These are phyloP conservation scores for Lachancea quebecensis DNA, from an alignment of 805 yeast genomes.

Conservation along the genomic window DNA sequence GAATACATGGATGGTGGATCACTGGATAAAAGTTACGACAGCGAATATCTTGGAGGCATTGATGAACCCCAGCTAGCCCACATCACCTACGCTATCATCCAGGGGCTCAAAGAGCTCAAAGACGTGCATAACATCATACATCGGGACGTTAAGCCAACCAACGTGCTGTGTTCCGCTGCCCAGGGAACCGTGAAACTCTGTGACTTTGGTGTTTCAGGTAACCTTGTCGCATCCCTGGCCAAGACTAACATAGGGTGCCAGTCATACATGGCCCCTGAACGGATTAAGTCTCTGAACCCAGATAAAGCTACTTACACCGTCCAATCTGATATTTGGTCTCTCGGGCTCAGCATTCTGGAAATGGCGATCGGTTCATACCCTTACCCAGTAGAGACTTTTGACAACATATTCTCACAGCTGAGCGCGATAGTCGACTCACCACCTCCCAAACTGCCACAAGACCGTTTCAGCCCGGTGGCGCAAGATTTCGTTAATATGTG, in stretches of 20 bases:
- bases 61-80: constrained; percentile 76
- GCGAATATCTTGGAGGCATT: constrained; percentile 45
- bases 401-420: constrained; percentile 83
- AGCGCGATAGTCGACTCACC: constrained; percentile 96
- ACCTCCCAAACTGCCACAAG: constrained; percentile 70
- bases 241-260: constrained; percentile 96
- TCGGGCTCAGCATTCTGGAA: constrained; percentile 81
- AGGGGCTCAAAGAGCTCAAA: constrained; percentile 76
- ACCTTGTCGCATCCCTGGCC: constrained; percentile 89
- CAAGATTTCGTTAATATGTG: constrained; percentile 72
- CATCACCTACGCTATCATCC: constrained; percentile 70
- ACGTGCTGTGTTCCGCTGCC: constrained; percentile 68
- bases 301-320: constrained; percentile 81
- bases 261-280: constrained; percentile 97
- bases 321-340: constrained; percentile 93
- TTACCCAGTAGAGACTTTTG: constrained; percentile 91
- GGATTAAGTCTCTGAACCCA: constrained; percentile 70
- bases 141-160: constrained; percentile 95
- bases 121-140: constrained; percentile 90
- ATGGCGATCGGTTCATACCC: constrained; percentile 89
- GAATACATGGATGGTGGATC: constrained; percentile 98
- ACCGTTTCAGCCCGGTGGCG: constrained; percentile 64
- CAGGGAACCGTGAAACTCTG: constrained; percentile 84
- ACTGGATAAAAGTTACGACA: constrained; percentile 73
- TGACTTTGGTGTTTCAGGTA: constrained; percentile 95